Evolutionary conservation across 306 rosid species (phyloP).

Genomic region (Fragaria nilgerrensis): DNA sequence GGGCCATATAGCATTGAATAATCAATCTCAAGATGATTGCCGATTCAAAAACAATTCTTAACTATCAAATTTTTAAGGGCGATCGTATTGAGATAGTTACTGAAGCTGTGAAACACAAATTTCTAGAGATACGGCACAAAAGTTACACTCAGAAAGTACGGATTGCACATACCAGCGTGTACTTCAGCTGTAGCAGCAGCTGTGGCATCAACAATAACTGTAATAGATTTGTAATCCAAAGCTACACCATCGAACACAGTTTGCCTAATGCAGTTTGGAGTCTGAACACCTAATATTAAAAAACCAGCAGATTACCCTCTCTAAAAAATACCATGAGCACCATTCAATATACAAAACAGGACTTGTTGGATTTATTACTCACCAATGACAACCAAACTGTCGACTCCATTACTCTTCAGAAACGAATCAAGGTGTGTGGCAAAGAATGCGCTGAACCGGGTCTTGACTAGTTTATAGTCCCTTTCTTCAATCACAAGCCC

Average conservation of each 20-base stretch:
- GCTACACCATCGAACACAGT: constrained; percentile 87
- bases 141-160: constrained; percentile 7
- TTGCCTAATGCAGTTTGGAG: constrained; percentile 94
- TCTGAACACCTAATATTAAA: constrained; percentile 69
- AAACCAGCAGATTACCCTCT: constrained; percentile 12
- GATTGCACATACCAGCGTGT: constrained; percentile 56
- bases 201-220: constrained; percentile 76
- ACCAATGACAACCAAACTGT: constrained; percentile 68
- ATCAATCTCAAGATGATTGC: neutral
- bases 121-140: neutral
- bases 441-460: constrained; percentile 90
- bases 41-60: neutral
- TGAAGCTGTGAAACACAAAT: neutral
- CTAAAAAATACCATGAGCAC: neutral
- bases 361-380: constrained; percentile 21
- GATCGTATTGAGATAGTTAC: neutral
- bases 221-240: constrained; percentile 68
- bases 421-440: constrained; percentile 71
- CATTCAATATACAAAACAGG: neutral
- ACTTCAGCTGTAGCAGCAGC: constrained; percentile 80
- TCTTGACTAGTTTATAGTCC: constrained; percentile 81
- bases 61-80: too few relatives aligned
- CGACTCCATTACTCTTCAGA: constrained; percentile 63
- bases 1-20: neutral
- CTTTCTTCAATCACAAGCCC: constrained; percentile 77